Percentiles rank a stretch among this genome's conserved stretches.
phyloP scores from a whole-genome alignment of 441 rosid genomes.

The Erodium chrysanthum region DNA sequence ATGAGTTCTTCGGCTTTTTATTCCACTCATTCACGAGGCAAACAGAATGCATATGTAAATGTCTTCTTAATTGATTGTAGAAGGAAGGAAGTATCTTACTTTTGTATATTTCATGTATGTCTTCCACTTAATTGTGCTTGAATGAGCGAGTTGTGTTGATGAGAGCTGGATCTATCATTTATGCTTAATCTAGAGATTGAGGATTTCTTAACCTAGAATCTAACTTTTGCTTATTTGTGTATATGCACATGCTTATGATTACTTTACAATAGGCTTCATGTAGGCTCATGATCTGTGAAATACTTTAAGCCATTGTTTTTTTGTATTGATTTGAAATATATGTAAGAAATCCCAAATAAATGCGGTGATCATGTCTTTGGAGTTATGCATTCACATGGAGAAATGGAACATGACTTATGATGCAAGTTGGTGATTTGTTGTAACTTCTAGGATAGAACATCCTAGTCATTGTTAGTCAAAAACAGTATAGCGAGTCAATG shows the following conservation, averaged over 20 bases:
- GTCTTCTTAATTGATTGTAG: neutral
- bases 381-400: neutral
- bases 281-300: neutral
- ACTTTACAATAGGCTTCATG: neutral
- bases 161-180: neutral
- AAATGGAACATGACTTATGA: neutral
- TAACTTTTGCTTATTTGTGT: neutral
- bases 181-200: neutral
- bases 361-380: no score
- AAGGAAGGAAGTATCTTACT: neutral
- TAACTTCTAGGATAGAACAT: neutral
- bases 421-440: no score
- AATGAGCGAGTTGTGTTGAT: neutral
- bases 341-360: neutral
- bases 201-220: neutral
- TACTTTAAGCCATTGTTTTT: neutral
- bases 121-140: neutral
- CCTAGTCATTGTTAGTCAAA: neutral
- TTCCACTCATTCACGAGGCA: neutral
- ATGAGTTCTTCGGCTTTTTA: neutral
- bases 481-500: neutral
- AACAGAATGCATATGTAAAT: neutral
- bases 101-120: neutral
- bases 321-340: neutral
- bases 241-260: neutral